These are phyloP conservation scores for Monosporozyma siamensis DNA, from an alignment of 805 yeast genomes.

Conservation along the genomic window DNA sequence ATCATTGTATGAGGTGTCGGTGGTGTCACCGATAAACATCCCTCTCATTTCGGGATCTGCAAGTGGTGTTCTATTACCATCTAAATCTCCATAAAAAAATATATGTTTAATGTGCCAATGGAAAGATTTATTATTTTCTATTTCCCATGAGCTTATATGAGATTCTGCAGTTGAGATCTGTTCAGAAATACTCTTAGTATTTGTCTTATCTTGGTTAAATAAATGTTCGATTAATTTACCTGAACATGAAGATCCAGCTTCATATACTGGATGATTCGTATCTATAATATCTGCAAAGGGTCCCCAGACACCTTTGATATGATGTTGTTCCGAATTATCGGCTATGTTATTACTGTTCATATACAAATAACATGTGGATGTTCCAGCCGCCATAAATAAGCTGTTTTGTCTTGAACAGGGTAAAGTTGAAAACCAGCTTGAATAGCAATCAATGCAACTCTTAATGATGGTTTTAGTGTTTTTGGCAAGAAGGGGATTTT, in stretches of 20 bases:
- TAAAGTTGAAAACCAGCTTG: constrained; percentile 41
- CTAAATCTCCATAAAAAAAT: constrained; percentile 45
- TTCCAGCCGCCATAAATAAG: constrained; percentile 50
- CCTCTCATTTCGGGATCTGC: constrained; percentile 43
- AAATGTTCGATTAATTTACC: constrained; percentile 45
- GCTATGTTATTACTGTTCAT: constrained; percentile 15
- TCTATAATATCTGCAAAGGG: constrained; percentile 38
- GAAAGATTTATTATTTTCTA: constrained; percentile 9
- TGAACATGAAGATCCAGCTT: constrained; percentile 52
- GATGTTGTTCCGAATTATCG: not conserved
- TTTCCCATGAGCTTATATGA: constrained; percentile 11
- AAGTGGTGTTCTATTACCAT: constrained; percentile 52
- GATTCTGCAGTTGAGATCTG: too few relatives aligned
- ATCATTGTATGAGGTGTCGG: constrained; percentile 28
- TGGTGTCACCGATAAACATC: constrained; percentile 39
- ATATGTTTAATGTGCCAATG: constrained; percentile 30
- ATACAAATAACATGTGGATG: constrained; percentile 47
- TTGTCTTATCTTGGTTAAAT: constrained; percentile 37
- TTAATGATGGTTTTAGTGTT: constrained; percentile 26
- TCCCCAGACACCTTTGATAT: constrained; percentile 52
- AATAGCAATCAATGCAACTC: constrained; percentile 54
- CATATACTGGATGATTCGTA: constrained; percentile 30
- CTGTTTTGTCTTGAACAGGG: constrained; percentile 17
- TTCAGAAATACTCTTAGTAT: constrained; percentile 11
- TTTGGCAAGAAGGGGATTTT: constrained; percentile 4